A percentile compares a stretch with the other conserved stretches of the same genome.
Evolutionary conservation across 345 rosid genomes (phyloP).

Genomic region (Lumnitzera littorea): DNA sequence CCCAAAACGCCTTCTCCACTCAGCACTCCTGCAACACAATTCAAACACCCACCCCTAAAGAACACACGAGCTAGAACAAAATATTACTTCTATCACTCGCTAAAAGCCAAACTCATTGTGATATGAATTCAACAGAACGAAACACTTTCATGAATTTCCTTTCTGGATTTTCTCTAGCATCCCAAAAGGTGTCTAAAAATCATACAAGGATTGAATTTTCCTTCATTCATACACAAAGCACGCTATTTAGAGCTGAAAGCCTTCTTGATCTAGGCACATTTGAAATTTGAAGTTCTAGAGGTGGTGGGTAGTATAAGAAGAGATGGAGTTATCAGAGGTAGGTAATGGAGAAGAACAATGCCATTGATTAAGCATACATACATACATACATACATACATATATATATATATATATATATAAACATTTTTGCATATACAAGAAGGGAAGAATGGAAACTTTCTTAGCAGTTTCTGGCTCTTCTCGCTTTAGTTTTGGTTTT

Average conservation of each 20-base stretch:
- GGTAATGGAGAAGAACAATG: conserved; percentile 43
- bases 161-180: conserved; percentile 15
- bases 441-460: conserved; percentile 25
- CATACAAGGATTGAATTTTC: conserved; percentile 11
- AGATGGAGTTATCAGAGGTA: conserved; percentile 48
- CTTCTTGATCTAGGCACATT: neutral
- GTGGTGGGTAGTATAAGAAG: conserved; percentile 14
- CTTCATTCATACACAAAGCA: neutral
- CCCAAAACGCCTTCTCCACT: conserved; percentile 5
- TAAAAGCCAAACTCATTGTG: conserved; percentile 19
- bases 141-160: conserved; percentile 24
- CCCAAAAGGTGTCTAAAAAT: conserved; percentile 7
- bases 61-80: neutral
- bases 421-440: conserved; percentile 17
- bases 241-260: neutral
- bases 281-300: neutral
- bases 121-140: conserved; percentile 1
- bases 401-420: too few species aligned
- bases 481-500: conserved; percentile 15
- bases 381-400: neutral
- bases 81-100: conserved; percentile 6
- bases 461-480: conserved; percentile 15
- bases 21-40: conserved; percentile 11
- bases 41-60: too few species aligned
- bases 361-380: neutral